Evolutionary conservation across 2,329 filamentous ascomycete species (phyloP).

Genomic region (Calonectria fujianensis): DNA sequence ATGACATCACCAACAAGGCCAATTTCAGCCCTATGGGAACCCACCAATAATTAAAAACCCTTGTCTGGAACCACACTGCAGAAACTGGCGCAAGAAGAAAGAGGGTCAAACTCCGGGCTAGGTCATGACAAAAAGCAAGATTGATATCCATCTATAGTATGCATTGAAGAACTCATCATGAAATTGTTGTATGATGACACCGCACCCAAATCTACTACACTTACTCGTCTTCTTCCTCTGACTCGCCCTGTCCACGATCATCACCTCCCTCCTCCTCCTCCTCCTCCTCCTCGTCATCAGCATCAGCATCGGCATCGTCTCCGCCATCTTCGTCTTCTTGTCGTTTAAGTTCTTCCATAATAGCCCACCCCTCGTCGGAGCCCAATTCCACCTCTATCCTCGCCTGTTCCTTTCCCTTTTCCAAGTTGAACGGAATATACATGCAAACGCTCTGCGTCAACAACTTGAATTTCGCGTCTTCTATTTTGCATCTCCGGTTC

Average conservation of each 20-base stretch:
- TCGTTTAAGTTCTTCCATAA: not conserved
- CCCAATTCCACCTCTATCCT: conserved; percentile 4
- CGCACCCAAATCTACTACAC: not conserved
- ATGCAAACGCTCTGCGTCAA: not conserved
- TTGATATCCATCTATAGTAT: not conserved
- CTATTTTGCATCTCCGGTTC: not conserved
- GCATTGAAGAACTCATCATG: not conserved
- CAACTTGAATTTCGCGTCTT: too few species aligned
- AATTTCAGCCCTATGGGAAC: conserved; percentile 17
- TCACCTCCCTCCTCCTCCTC: too few species aligned
- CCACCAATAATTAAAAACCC: not conserved
- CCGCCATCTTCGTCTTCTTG: not conserved
- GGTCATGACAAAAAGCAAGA: not conserved
- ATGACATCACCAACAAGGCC: conserved; percentile 11
- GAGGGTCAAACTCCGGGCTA: not conserved
- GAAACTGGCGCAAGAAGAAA: not conserved
- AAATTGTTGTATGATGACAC: not conserved
- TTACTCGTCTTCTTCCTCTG: not conserved
- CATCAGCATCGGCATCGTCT: not conserved
- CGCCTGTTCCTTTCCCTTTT: too few species aligned
- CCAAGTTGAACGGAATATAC: not conserved
- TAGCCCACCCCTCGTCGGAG: not conserved
- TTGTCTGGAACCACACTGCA: not conserved
- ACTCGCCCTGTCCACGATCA: not conserved
- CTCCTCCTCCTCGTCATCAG: not conserved